Conservation (phyloP, 805 yeast genomes). For the Cyberlindnera meyerae region DNA sequence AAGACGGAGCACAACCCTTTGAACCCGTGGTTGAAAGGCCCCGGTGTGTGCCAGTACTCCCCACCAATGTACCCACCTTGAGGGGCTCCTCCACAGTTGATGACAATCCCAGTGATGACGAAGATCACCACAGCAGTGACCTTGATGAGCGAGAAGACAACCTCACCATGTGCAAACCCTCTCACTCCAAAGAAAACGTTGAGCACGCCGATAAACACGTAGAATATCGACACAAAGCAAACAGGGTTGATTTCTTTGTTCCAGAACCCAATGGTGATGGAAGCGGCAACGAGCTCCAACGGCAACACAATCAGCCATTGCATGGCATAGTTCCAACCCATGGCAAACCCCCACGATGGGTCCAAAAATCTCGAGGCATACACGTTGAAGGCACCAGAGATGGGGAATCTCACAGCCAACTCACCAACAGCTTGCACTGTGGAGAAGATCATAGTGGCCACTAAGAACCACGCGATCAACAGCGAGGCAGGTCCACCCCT, state of each 20-base stretch:
- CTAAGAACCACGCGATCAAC: slow-evolving; percentile 41
- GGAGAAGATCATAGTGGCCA: slow-evolving; percentile 43
- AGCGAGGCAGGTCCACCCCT: slow-evolving; percentile 57
- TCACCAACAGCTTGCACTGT: slow-evolving; percentile 57
- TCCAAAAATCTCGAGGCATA: slow-evolving; percentile 54
- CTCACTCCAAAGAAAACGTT: slow-evolving; percentile 50
- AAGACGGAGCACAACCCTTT: slow-evolving; percentile 52
- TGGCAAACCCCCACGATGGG: slow-evolving; percentile 58
- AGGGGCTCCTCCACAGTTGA: slow-evolving; percentile 58
- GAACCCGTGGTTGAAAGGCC: slow-evolving; percentile 56
- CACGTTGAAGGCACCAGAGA: slow-evolving; percentile 60
- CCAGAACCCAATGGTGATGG: slow-evolving; percentile 50
- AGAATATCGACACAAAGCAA: slow-evolving; percentile 46
- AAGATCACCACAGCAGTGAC: slow-evolving; percentile 59
- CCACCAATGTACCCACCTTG: slow-evolving; percentile 43
- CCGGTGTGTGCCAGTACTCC: slow-evolving; percentile 45
- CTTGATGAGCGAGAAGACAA: slow-evolving; percentile 61
- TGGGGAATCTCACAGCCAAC: slow-evolving; percentile 55
- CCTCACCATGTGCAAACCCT: slow-evolving; percentile 51
- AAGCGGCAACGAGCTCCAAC: slow-evolving; percentile 47
- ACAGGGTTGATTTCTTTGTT: slow-evolving; percentile 38
- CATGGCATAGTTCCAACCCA: slow-evolving; percentile 52
- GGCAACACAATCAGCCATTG: slow-evolving; percentile 49
- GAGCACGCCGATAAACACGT: slow-evolving; percentile 38
- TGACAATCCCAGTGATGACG: slow-evolving; percentile 48